These are phyloP conservation scores for Borovskyia barvae DNA, from an alignment of 208 protist species.

Conservation along the genomic window DNA sequence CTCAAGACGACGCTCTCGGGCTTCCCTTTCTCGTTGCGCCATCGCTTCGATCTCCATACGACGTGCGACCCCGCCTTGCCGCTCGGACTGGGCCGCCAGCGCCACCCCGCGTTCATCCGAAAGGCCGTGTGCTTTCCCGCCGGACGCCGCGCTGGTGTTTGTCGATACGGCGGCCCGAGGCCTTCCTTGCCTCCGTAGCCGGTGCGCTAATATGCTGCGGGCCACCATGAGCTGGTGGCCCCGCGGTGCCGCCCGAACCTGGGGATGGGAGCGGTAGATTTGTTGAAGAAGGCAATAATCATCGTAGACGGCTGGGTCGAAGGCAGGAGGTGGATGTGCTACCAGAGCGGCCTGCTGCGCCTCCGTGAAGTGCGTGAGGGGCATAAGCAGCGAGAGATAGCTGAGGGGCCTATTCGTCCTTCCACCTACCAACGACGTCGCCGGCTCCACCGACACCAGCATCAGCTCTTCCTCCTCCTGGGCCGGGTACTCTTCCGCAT, in stretches of 20 bases:
- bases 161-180: neutral
- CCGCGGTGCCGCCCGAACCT: slow-evolving; percentile 18
- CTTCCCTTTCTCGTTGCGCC: slow-evolving; percentile 12
- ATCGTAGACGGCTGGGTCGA: slow-evolving; percentile 26
- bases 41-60: slow-evolving; percentile 11
- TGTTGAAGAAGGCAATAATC: slow-evolving; percentile 42
- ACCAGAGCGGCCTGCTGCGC: slow-evolving; percentile 37
- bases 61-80: neutral
- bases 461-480: too few relatives aligned
- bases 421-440: neutral
- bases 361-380: slow-evolving; percentile 39
- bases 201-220: slow-evolving; percentile 21
- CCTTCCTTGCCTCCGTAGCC: slow-evolving; percentile 3
- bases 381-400: slow-evolving; percentile 29
- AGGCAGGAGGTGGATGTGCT: slow-evolving; percentile 10
- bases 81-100: slow-evolving; percentile 2
- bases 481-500: too few relatives aligned
- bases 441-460: neutral
- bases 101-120: neutral
- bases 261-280: slow-evolving; percentile 11
- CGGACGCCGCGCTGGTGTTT: neutral
- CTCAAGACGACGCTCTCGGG: slow-evolving; percentile 6
- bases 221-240: slow-evolving; percentile 25
- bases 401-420: neutral
- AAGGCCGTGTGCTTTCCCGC: neutral